A percentile compares a stretch with the other conserved stretches of the same genome.
Conservation (phyloP, 1,139 yeast species). For the Trichomonascaceae sp. region DNA sequence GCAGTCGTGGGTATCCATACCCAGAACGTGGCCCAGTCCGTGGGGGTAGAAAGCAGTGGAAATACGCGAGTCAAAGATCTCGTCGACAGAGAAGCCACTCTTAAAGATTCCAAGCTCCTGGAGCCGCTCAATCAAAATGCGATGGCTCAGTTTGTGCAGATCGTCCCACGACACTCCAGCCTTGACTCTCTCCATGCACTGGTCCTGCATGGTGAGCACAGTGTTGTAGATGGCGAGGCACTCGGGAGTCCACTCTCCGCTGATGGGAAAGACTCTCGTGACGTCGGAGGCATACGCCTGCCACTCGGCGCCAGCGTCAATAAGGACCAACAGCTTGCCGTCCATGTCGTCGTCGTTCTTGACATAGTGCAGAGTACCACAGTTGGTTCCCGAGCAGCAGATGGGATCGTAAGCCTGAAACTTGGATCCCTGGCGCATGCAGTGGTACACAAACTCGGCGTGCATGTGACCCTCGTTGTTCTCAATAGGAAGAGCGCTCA, state of each 20-base stretch:
- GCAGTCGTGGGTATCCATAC: constrained; percentile 94
- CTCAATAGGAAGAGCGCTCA: constrained; percentile 86
- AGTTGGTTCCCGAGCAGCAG: constrained; percentile 85
- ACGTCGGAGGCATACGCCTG: constrained; percentile 84
- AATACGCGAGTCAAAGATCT: constrained; percentile 54
- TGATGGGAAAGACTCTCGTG: constrained; percentile 87
- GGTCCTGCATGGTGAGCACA: constrained; percentile 74
- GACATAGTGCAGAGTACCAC: constrained; percentile 84
- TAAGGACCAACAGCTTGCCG: constrained; percentile 52
- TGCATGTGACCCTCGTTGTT: constrained; percentile 82
- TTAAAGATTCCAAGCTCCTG: constrained; percentile 66
- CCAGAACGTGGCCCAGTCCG: constrained; percentile 86
- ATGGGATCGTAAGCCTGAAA: constrained; percentile 86
- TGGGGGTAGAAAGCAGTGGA: constrained; percentile 84
- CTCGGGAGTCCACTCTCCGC: constrained; percentile 81
- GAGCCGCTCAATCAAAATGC: constrained; percentile 58
- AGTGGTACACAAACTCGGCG: constrained; percentile 90
- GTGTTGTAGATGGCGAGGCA: constrained; percentile 69
- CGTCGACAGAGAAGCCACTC: constrained; percentile 47
- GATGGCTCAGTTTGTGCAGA: constrained; percentile 68
- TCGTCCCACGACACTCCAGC: constrained; percentile 86
- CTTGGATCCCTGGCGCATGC: constrained; percentile 87
- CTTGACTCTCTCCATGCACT: constrained; percentile 52
- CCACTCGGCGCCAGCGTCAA: constrained; percentile 99
- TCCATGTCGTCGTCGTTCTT: constrained; percentile 59